Base-by-base conservation (phyloP, 2,329 filamentous ascomycete species). In the Microcera coccophila region DNA sequence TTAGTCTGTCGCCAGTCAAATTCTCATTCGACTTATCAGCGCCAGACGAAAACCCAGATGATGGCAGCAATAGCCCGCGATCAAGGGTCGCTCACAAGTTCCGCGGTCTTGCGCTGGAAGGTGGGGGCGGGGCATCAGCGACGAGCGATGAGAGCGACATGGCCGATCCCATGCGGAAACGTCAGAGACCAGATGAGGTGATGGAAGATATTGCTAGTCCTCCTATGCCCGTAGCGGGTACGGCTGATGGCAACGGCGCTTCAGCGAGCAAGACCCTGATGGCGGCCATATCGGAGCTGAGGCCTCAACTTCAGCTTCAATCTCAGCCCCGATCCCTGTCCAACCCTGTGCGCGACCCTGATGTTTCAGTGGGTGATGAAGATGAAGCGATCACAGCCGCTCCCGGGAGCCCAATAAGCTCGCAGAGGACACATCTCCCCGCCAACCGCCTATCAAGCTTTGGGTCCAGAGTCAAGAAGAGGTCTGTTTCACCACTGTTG, bases 61-160 rank as follows among this genome's bases (percentile, higher is more conserved):
- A 76, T 38, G 75, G 74, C 44, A 71, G 64, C 55, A 68, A 62
- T 49, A 80, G 77, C 49, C 76, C 77, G n/a, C 68, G 71, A 41
- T 72, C 72, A 32, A 71, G 62, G 41, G 74, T 80, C 31, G 73
- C 71, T 29, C 71, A 74, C 56, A 68, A 68, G 53, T 78, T 81
- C 61, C 67, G 69, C 38, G 71, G 75, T 42, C 67, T 80, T 38
- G 70, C 66, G 12, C 61, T 80, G 41, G 64, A 58, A 53, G 57
- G 62, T 58, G 73, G 72, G 66, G 72, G 68, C 63, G 29, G 29
- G 29, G 24, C 24, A 28, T 28, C 24, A 9, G 71, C 51, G 41
- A 53, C 57, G 45, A 49, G 46, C 44, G 50, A 59, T 28, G 57
- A 57, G 24, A 49, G 44, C 36, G 62, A 66, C 48, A 59, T 57